Base-by-base conservation (phyloP, 257 asterid genomes). In the Gentiana macrophylla region DNA sequence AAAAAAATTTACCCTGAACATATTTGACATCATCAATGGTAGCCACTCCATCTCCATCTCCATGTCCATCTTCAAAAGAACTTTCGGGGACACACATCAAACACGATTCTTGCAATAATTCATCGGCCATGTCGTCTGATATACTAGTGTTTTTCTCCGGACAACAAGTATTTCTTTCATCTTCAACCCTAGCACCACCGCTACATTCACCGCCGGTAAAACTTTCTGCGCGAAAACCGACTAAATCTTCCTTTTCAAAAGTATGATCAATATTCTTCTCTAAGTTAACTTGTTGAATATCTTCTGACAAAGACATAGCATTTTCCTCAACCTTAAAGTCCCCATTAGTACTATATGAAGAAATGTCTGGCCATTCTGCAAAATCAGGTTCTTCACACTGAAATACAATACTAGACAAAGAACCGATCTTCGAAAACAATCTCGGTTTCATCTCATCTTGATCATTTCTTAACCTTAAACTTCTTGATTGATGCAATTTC, bases 381-480 rank as follows among this genome's bases (percentile, higher is more conserved):
- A 71, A 68, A 35, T 51, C 50, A 41, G 64, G 74, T 32, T 76
- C 79, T 34, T 60, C 80, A 35, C 73, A 62, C 10, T 56, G 37
- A 24, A 56, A 46, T 44, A 82, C 96, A 2, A 61, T 61, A 37
- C 60, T 62, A 8, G 98, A 80, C 52, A 79, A 60, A 50, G 96
- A 79, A 50, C 56, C 71, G 43, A 74, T 76, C 77, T 82, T 76
- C 66, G 68, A 65, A 49, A 65, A 74, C 50, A 58, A 51, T n/a
- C 59, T 8, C 0, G 83, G 68, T 57, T 54, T 62, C 6, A 35
- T 57, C 49, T 70, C 89, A 34, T 72, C 37, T 41, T 41, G 24
- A 56, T 82, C 94, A 12, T 71, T 76, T 35, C 74, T 53, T 41
- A 79, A 49, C 72, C 64, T 86, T 69, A 90, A 79, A 80, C 96